phyloP scores from a whole-genome alignment of 306 rosid species.

The Trichosanthes truncata region DNA sequence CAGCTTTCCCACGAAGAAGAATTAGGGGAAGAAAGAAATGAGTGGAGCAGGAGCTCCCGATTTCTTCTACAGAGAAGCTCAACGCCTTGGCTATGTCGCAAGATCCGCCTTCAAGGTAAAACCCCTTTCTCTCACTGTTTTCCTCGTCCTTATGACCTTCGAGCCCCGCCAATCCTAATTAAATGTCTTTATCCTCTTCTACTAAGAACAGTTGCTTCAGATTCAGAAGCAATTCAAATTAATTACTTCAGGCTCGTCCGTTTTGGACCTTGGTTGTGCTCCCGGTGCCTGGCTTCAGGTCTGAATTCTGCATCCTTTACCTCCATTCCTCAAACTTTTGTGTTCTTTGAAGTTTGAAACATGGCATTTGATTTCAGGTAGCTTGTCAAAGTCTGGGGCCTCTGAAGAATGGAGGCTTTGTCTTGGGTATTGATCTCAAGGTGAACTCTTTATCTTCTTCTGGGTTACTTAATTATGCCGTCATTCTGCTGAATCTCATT shows the following conservation, averaged over 20 bases:
- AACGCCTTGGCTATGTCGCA: conserved; percentile 90
- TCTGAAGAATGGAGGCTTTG: conserved; percentile 42
- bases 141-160: not conserved
- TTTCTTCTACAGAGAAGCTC: conserved; percentile 94
- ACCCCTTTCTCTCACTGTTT: not conserved
- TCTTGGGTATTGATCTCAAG: conserved; percentile 80
- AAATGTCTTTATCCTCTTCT: not conserved
- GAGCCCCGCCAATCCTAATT: not conserved
- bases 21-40: conserved; percentile 25
- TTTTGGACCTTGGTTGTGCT: conserved; percentile 93
- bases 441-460: conserved; percentile 15
- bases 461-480: not conserved
- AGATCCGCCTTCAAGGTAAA: conserved; percentile 79
- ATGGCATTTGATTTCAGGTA: conserved; percentile 40
- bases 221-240: conserved; percentile 68
- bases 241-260: conserved; percentile 50
- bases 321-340: not conserved
- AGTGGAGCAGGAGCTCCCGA: conserved; percentile 62
- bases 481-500: not conserved
- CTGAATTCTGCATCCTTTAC: not conserved
- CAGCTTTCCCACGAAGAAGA: not conserved
- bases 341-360: no score
- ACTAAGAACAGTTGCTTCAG: conserved; percentile 49
- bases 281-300: conserved; percentile 98
- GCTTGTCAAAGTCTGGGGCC: conserved; percentile 93